These are phyloP conservation scores for Fusarium sacchari DNA, from an alignment of 2,329 filamentous ascomycete genomes.

Conservation along the genomic window DNA sequence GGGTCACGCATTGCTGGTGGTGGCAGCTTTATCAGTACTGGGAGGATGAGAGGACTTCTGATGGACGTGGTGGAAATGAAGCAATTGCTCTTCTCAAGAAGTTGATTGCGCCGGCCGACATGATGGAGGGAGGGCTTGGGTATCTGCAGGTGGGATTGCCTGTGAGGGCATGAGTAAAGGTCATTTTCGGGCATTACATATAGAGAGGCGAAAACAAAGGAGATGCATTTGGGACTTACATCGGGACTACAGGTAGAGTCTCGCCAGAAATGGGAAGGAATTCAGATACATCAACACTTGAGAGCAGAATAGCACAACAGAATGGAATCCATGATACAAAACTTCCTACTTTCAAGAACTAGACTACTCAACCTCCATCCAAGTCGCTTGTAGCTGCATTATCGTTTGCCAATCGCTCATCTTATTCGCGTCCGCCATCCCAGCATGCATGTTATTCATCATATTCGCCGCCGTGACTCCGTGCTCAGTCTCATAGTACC, in stretches of 20 bases:
- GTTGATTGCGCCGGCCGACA: conserved; percentile 4
- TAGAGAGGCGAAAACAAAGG: fast-evolving
- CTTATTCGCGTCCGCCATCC: conserved; percentile 44
- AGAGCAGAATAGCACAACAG: not conserved
- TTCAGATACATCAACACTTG: not conserved
- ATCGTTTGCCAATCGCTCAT: conserved; percentile 44
- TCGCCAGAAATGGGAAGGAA: not conserved
- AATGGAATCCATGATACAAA: not conserved
- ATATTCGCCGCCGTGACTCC: conserved; percentile 49
- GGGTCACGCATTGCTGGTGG: conserved; percentile 34
- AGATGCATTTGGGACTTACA: fast-evolving
- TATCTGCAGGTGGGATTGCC: conserved; percentile 10
- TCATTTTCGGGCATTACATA: not conserved
- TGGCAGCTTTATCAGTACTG: conserved; percentile 35
- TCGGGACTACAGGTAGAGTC: not conserved
- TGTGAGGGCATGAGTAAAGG: not conserved
- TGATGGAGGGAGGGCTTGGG: not conserved
- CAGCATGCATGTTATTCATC: conserved; percentile 47
- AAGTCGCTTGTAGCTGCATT: conserved; percentile 39
- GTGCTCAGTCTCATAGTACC: conserved; percentile 50
- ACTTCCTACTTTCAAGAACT: fast-evolving
- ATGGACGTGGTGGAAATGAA: conserved; percentile 16
- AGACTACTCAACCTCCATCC: conserved; percentile 48
- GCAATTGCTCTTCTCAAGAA: conserved; percentile 3
- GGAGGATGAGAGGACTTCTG: conserved; percentile 17